Base-by-base conservation (phyloP, 2,329 filamentous ascomycete genomes). In the Fusarium brachygibbosum region DNA sequence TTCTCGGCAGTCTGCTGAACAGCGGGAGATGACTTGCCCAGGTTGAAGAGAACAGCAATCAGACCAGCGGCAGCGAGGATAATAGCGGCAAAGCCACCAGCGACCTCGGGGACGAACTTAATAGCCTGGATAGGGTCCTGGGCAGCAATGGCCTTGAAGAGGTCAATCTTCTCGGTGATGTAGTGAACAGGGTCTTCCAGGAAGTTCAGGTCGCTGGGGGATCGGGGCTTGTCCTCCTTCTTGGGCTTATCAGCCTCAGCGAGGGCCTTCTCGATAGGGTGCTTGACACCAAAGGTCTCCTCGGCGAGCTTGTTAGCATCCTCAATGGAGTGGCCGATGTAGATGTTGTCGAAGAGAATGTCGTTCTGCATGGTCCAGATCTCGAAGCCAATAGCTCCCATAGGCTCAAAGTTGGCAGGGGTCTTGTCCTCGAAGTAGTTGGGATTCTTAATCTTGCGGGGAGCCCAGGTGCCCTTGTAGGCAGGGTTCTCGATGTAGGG, bases 331-430 rank as follows among this genome's bases (percentile, higher is more conserved):
- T 99, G 96, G 70, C 96, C 96, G 80, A 99, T 94, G 89, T 98
- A 99, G 87, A 99, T 97, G 90, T 99, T 99, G 89, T 98, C 93
- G 77, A 99, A 98, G 77, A 98, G 91, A 76, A 99, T 98, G 79
- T 98, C 92, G 81, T 90, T 97, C 85, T 98, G 95, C 96, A 99
- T 99, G 77, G 96, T 98, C 96, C 96, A 99, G 84, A 99, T 95
- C 84, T 99, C 96, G 78, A 98, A 98, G 76, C 96, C 96, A 84
- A 98, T 94, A 85, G 93, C 95, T 78, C 96, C 96, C 82, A 99
- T 98, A 74, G 96, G 94, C 87, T 99, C 96, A 78, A 99, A 93
- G 89, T 97, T 96, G 81, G 96, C 86, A 53, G 96, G 96, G 66
- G 88, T 92, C 91, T 97, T 97, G 88, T 98, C 96, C 88, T 99